Evolutionary conservation across 164 flowering plant species (phyloP), one percentile per base, ranked within the genome.

Genomic region (Malania oleifera): DNA sequence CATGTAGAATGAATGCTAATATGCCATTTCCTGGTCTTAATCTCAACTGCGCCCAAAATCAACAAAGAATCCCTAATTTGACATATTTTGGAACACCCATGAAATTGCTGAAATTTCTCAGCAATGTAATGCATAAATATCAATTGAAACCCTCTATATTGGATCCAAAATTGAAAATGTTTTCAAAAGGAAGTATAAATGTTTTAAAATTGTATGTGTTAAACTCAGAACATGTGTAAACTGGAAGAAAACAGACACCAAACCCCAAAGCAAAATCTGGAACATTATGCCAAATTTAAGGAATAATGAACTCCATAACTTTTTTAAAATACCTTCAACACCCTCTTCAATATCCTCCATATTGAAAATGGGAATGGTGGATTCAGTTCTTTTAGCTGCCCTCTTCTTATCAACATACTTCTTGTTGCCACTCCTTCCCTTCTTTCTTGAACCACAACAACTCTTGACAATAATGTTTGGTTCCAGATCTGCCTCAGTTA

Each of bases 331-430:
- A 89, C 98, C 97, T 76, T 92, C 98, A 26, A 85, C 83, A 44
- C 93, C 98, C 64, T 92, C 98, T 64, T 92, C 98, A 45, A 89
- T 86, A 65, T 93, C 97, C 56, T 89, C 98, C 83, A 86, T 83
- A 57, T 84, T 89, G 74, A 89, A 89, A 58, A 93, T 86, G 9
- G 98, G 98, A 54, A 83, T 67, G 40, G 81, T 80, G 26, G 96
- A 84, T 67, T 92, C 96, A 57, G 88, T 89, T 70, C 97, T 80
- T 59, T 71, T 86, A 45, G 66, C 46, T 24, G 75, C 87, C 58
- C 78, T 77, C 75, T 87, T 86, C 67, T 86, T 84, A 68, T 87
- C 93, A 37, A 70, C 71, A 61, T 84, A 82, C 49, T 85, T 86
- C 76, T 88, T 88, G 59, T 81, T 81, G 9, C 69, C 77, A 65